phyloP scores from a whole-genome alignment of 2,329 filamentous ascomycete genomes.

The Fusarium sp. region DNA sequence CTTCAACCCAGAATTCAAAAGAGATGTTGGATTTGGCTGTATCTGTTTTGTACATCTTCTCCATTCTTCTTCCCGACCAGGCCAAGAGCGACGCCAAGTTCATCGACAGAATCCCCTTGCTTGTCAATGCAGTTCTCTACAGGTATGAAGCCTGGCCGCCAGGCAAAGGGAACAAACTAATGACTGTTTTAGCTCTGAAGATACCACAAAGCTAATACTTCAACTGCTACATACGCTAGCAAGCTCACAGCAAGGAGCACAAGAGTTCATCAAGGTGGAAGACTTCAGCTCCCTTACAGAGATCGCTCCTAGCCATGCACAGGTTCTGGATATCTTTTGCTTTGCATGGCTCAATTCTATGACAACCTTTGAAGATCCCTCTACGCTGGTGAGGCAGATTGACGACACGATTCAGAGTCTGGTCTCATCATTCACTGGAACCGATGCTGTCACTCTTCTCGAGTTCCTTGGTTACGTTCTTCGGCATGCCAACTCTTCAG shows the following conservation, averaged over 20 bases:
- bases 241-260: constrained; percentile 61
- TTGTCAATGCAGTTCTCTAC: constrained; percentile 64
- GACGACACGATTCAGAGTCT: constrained; percentile 60
- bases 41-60: constrained; percentile 71
- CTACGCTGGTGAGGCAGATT: constrained; percentile 54
- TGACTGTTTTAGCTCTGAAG: constrained; percentile 55
- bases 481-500: constrained; percentile 59
- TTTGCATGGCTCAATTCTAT: constrained; percentile 67
- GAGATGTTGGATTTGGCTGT: constrained; percentile 73
- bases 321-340: constrained; percentile 65
- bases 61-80: constrained; percentile 63
- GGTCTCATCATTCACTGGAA: constrained; percentile 65
- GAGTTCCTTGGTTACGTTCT: constrained; percentile 66
- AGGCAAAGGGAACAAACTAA: neutral
- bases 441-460: constrained; percentile 69
- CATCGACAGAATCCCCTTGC: constrained; percentile 61
- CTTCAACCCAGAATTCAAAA: constrained; percentile 57
- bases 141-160: constrained; percentile 54
- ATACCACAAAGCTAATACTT: constrained; percentile 64
- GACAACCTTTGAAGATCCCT: constrained; percentile 45
- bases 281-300: constrained; percentile 67
- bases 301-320: constrained; percentile 63
- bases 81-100: constrained; percentile 59
- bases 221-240: constrained; percentile 68
- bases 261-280: constrained; percentile 58